Conservation (phyloP, 78 protist genomes). For the Dictyostelium citrinum region DNA sequence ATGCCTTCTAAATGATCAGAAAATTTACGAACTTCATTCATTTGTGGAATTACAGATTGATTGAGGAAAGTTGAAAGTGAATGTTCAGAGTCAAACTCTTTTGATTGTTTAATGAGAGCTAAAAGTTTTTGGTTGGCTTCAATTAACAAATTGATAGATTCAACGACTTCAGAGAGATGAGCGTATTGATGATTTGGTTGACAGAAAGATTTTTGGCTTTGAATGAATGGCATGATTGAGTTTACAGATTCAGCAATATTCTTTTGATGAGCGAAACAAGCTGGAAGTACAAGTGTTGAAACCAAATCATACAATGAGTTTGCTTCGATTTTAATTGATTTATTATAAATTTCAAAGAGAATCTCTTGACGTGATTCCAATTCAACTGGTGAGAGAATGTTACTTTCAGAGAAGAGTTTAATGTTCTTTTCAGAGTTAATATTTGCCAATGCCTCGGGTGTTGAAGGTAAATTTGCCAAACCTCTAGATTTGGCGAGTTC, state of each 20-base stretch:
- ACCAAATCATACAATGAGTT: conserved; percentile 77
- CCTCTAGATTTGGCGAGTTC: conserved; percentile 85
- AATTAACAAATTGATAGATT: conserved; percentile 4
- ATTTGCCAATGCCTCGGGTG: conserved; percentile 78
- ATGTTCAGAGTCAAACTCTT: background rate
- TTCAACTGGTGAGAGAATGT: conserved; percentile 80
- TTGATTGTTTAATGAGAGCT: conserved; percentile 40
- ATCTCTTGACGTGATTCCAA: conserved; percentile 70
- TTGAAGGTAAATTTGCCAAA: conserved; percentile 59
- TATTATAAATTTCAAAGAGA: conserved; percentile 73
- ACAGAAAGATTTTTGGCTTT: conserved; percentile 35
- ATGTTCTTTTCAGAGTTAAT: conserved; percentile 85
- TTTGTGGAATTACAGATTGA: conserved; percentile 41
- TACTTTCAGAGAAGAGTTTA: conserved; percentile 74
- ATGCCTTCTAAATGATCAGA: conserved; percentile 82
- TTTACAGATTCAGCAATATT: conserved; percentile 54
- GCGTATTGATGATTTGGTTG: conserved; percentile 61
- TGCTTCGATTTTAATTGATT: conserved; percentile 88
- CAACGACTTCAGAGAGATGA: conserved; percentile 32
- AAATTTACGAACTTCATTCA: conserved; percentile 79
- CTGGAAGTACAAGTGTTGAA: conserved; percentile 69
- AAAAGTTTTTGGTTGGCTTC: conserved; percentile 27
- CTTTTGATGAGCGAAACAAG: conserved; percentile 63
- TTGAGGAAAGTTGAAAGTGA: conserved; percentile 12
- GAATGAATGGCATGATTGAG: conserved; percentile 64